Evolutionary conservation across 495 filamentous ascomycete genomes (phyloP), one percentile per base, ranked within the genome.

Genomic region (Cryomyces minteri): DNA sequence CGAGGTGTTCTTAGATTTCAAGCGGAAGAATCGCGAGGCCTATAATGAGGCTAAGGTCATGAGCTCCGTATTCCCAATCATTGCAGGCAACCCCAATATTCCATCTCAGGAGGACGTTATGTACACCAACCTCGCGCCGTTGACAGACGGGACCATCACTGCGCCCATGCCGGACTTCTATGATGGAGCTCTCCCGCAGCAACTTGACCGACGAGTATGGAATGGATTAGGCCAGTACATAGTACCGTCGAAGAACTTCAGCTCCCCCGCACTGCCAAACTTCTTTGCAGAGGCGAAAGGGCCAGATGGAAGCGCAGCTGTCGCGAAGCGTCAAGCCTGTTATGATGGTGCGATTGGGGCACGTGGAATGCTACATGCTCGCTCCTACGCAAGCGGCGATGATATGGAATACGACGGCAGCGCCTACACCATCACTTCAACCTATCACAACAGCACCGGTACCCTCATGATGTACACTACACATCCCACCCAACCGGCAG

Each of bases 341-440:
- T 59, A 66, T 51, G 54, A 66, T 46, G 66, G 67, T 14, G 67
- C 67, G 7, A 43, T 64, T 12, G 68, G 67, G 8, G 66, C 64
- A 31, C 63, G 65, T 43, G 66, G 46, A 31, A 70, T 71, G 56
- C 61, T 64, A 39, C 46, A 43, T 32, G 57, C 72, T 43, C 61
- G 66, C 54, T 66, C 57, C 47, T 70, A 68, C 42, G 50, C 51
- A 48, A 38, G 12, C 9, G 9, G 9, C 34, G 12, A 9, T 10
- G 9, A 9, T 3, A 31, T 55, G 30, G 53, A 57, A 12, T 69
- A 63, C 45, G 63, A 70, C 52, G 54, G 54, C 43, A 67, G 68
- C 34, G 60, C 66, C 34, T 58, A 62, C 48, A 63, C 64, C 18
- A 57, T 65, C 39, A 64, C 55, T 42, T 57, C 65, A 28, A 63